phyloP scores from a whole-genome alignment of 2,329 filamentous ascomycete species.

The Huntiella savannae region DNA sequence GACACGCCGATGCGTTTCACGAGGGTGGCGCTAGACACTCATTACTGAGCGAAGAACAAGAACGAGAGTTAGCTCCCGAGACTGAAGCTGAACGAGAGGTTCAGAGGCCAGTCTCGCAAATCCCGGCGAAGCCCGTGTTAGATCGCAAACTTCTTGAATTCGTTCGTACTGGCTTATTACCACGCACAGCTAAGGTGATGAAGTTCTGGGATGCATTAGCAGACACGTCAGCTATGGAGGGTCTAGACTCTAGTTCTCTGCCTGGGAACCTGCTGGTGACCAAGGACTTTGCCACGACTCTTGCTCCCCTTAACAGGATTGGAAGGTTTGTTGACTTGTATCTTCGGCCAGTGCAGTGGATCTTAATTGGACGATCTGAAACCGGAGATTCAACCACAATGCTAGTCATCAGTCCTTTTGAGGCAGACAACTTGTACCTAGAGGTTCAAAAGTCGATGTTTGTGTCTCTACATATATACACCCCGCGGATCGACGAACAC shows the following conservation, averaged over 20 bases:
- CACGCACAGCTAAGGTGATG: conserved; percentile 17
- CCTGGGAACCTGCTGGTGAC: conserved; percentile 27
- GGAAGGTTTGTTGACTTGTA: conserved; percentile 22
- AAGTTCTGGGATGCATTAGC: conserved; percentile 27
- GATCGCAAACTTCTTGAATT: conserved; percentile 22
- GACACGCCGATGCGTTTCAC: background rate
- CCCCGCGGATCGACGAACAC: conserved; percentile 23
- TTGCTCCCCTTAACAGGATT: conserved; percentile 14
- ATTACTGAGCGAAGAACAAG: conserved; percentile 43
- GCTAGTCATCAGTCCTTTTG: conserved; percentile 40
- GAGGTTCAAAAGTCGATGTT: conserved; percentile 18
- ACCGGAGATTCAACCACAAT: conserved; percentile 14
- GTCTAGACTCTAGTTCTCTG: conserved; percentile 20
- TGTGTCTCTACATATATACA: conserved; percentile 31
- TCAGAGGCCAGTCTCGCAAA: conserved; percentile 25
- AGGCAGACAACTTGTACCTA: conserved; percentile 33
- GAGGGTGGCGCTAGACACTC: conserved; percentile 11
- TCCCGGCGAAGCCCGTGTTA: conserved; percentile 21
- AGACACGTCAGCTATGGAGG: conserved; percentile 21
- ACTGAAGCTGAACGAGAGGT: conserved; percentile 39
- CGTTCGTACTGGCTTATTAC: conserved; percentile 19
- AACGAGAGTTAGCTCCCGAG: conserved; percentile 47
- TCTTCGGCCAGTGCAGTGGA: conserved; percentile 34
- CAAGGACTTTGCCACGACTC: conserved; percentile 28
- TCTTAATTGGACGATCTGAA: conserved; percentile 18